A percentile compares a stretch with the other conserved stretches of the same genome.
These are phyloP conservation scores for Xylariales sp. DNA, from an alignment of 2,329 filamentous ascomycete genomes.

Conservation along the genomic window DNA sequence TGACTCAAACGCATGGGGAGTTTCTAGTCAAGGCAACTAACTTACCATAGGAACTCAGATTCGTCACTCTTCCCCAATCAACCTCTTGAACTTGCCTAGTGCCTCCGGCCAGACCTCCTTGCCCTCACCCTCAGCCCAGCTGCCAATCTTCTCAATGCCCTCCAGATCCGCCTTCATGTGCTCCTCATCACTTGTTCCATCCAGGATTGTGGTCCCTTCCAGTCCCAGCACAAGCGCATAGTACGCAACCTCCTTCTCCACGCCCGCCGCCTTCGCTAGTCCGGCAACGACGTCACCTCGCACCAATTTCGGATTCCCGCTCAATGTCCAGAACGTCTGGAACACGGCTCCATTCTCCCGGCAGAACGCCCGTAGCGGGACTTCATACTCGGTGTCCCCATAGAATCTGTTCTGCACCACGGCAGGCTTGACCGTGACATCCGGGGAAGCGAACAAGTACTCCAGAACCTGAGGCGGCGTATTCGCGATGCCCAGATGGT, in stretches of 20 bases:
- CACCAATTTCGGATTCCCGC: slow-evolving; percentile 38
- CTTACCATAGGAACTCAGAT: too few species aligned
- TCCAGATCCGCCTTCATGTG: slow-evolving; percentile 48
- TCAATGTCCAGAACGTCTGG: slow-evolving; percentile 53
- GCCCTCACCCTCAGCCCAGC: slow-evolving; percentile 39
- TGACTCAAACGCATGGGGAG: too few species aligned
- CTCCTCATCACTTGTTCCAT: slow-evolving; percentile 39
- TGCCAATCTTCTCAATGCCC: slow-evolving; percentile 34
- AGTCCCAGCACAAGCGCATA: slow-evolving; percentile 47
- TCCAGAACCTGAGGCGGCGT: slow-evolving; percentile 54
- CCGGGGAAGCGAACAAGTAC: slow-evolving; percentile 36
- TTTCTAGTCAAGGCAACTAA: too few species aligned
- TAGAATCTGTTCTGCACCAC: slow-evolving; percentile 77
- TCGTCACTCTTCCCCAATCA: slow-evolving; percentile 22
- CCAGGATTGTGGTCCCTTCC: slow-evolving; percentile 35
- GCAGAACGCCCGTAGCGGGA: slow-evolving; percentile 49
- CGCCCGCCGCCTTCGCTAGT: slow-evolving; percentile 39
- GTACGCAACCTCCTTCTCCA: slow-evolving; percentile 36
- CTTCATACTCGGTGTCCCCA: slow-evolving; percentile 53
- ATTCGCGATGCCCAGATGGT: slow-evolving; percentile 72
- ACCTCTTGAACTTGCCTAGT: slow-evolving; percentile 41
- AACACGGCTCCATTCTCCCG: slow-evolving; percentile 37
- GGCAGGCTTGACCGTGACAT: slow-evolving; percentile 33
- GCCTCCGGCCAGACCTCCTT: slow-evolving; percentile 43
- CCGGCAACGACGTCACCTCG: slow-evolving; percentile 39